A percentile compares a stretch with the other conserved stretches of the same genome.
Conservation (phyloP, 352 stramenopile species). For the Pythium phragmitis region DNA sequence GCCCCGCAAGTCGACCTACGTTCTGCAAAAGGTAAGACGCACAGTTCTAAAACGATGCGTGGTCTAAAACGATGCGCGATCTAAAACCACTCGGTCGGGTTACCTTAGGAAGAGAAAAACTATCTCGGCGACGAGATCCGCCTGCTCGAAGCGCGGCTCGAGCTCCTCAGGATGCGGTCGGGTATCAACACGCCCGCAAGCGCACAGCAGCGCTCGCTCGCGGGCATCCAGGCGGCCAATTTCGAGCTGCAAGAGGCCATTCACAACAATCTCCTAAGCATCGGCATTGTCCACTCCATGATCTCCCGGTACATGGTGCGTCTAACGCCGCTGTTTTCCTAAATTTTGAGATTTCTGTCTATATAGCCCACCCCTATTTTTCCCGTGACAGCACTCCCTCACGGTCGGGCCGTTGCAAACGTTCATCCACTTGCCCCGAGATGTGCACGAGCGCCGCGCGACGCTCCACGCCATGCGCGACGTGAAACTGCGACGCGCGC, state of each 20-base stretch:
- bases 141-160: conserved; percentile 20
- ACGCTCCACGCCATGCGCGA: conserved; percentile 19
- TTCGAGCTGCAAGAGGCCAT: conserved; percentile 23
- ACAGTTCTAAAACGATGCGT: neutral
- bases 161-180: conserved; percentile 19
- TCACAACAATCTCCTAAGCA: conserved; percentile 17
- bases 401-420: conserved; percentile 19
- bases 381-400: conserved; percentile 5
- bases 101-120: conserved; percentile 19
- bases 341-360: neutral
- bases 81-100: neutral
- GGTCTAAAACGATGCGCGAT: neutral
- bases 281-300: conserved; percentile 21
- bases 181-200: conserved; percentile 7
- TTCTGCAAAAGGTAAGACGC: conserved; percentile 11
- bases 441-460: conserved; percentile 13
- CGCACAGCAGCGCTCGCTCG: conserved; percentile 11
- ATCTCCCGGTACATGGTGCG: conserved; percentile 18
- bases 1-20: conserved; percentile 23
- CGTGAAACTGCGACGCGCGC: conserved; percentile 16
- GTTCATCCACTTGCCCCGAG: conserved; percentile 17
- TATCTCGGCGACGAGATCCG: conserved; percentile 21
- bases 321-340: neutral
- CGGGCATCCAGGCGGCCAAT: conserved; percentile 12
- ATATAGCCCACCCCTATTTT: neutral